These are phyloP conservation scores for Aphanomyces euteiches DNA, from an alignment of 352 stramenopile genomes.

Conservation along the genomic window DNA sequence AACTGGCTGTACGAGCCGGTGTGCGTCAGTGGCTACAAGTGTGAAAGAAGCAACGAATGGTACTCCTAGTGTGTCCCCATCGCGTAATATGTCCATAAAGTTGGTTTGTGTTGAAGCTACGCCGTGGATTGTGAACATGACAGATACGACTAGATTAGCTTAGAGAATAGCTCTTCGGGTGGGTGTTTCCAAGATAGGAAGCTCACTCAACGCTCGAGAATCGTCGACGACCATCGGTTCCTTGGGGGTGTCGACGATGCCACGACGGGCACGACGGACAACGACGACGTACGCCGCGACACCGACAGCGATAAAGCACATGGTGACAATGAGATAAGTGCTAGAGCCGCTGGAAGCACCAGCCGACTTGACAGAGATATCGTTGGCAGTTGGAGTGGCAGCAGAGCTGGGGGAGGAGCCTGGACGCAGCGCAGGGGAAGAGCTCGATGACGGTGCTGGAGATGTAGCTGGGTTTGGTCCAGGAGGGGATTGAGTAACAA, in stretches of 20 bases:
- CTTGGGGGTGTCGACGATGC: background rate
- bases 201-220: conserved; percentile 1
- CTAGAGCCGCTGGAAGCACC: background rate
- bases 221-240: background rate
- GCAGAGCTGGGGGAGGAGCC: background rate
- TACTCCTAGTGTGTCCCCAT: no score
- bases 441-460: no score
- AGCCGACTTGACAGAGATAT: background rate
- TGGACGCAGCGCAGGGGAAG: no score
- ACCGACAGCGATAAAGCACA: conserved; percentile 1
- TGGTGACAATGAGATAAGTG: conserved; percentile 3
- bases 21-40: no score
- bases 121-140: no score
- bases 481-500: no score
- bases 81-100: no score
- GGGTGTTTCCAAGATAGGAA: conserved; percentile 7
- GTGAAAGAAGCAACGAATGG: no score
- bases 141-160: background rate
- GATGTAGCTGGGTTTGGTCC: no score
- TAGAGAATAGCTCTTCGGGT: background rate
- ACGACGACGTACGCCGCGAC: conserved; percentile 9
- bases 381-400: background rate
- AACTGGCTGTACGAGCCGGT: no score
- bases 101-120: no score
- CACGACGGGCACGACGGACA: background rate